These are phyloP conservation scores for Boehmeria nivea DNA, from an alignment of 306 rosid genomes.

Conservation along the genomic window DNA sequence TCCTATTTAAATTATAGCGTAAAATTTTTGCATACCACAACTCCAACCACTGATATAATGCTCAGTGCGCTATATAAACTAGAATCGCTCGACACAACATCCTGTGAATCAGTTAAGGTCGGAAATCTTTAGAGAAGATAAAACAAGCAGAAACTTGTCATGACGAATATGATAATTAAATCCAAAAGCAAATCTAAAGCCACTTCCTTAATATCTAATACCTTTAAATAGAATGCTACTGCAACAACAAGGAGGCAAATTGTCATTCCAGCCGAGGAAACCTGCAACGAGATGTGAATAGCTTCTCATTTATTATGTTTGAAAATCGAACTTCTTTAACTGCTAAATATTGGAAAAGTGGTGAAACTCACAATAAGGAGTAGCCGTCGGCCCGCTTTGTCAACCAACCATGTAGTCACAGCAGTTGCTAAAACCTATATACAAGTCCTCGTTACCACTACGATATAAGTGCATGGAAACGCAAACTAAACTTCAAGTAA, in stretches of 20 bases:
- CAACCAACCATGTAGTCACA: constrained; percentile 76
- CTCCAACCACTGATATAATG: constrained; percentile 63
- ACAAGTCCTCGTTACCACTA: constrained; percentile 20
- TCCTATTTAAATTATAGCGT: not conserved
- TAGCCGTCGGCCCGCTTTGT: constrained; percentile 82
- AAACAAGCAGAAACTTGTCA: constrained; percentile 6
- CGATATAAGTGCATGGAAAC: constrained; percentile 7
- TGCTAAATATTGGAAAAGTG: constrained; percentile 14
- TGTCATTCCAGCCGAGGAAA: constrained; percentile 77
- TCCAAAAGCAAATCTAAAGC: not conserved
- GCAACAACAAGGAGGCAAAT: constrained; percentile 70
- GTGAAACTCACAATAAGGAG: constrained; percentile 63
- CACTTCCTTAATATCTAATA: constrained; percentile 22
- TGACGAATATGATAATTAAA: not conserved
- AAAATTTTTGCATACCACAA: constrained; percentile 59
- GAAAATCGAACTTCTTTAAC: constrained; percentile 14
- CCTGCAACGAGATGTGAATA: constrained; percentile 39
- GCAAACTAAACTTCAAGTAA: constrained; percentile 9
- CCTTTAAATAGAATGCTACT: constrained; percentile 67
- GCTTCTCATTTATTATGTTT: constrained; percentile 6
- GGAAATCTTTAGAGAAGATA: constrained; percentile 7
- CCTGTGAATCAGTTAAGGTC: constrained; percentile 38
- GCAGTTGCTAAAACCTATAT: constrained; percentile 78
- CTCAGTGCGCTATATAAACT: constrained; percentile 41
- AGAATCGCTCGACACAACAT: constrained; percentile 32